phyloP scores from a whole-genome alignment of 805 yeast genomes.

The Wickerhamomyces chambardii region DNA sequence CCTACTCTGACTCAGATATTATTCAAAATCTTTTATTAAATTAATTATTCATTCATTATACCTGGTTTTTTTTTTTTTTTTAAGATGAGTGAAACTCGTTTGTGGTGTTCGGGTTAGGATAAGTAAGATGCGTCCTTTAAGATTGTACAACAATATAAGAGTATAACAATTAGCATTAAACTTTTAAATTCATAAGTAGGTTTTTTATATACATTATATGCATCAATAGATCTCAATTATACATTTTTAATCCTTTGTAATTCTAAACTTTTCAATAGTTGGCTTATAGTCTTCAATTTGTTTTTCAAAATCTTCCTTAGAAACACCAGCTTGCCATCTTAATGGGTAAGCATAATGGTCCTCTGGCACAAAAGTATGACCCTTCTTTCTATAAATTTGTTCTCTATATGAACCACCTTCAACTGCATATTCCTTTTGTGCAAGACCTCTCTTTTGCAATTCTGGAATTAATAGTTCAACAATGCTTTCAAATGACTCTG shows the following conservation, averaged over 20 bases:
- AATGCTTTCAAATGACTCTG: conserved; percentile 29
- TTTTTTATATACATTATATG: too few species aligned
- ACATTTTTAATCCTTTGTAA: conserved; percentile 1
- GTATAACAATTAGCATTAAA: too few species aligned
- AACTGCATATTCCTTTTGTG: conserved; percentile 27
- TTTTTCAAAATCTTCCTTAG: conserved; percentile 21
- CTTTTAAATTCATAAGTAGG: too few species aligned
- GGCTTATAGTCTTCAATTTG: conserved; percentile 5
- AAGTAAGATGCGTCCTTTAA: too few species aligned
- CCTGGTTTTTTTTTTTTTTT: too few species aligned
- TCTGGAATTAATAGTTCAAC: conserved; percentile 29
- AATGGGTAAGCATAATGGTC: conserved; percentile 15
- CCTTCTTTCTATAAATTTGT: conserved; percentile 15
- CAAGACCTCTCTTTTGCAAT: conserved; percentile 25
- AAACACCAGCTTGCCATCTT: conserved; percentile 17
- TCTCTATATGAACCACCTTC: conserved; percentile 27
- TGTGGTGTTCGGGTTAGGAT: too few species aligned
- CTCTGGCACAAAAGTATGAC: conserved; percentile 11
- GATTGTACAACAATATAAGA: too few species aligned
- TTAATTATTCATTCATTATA: too few species aligned
- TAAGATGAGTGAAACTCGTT: too few species aligned
- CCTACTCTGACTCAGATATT: too few species aligned
- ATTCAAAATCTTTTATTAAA: too few species aligned
- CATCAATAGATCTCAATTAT: too few species aligned
- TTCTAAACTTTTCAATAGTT: conserved; percentile 5